phyloP scores from a whole-genome alignment of 2,329 filamentous ascomycete species.

The Dryadomyces quercus-mongolicae region DNA sequence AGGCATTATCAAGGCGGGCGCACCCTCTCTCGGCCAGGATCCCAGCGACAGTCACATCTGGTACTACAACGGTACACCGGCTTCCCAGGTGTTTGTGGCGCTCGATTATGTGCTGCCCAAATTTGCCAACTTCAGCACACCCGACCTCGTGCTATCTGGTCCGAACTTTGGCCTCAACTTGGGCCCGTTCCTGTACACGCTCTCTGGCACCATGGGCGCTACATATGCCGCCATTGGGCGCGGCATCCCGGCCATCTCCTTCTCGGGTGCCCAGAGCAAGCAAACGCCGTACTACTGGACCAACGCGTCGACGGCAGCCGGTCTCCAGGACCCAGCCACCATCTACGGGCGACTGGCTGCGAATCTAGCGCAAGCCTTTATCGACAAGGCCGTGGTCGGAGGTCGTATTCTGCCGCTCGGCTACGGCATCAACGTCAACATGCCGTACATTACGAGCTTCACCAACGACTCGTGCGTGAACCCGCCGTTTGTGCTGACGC shows the following conservation, averaged over 20 bases:
- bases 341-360: slow-evolving; percentile 11
- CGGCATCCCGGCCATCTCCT: slow-evolving; percentile 35
- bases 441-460: slow-evolving; percentile 14
- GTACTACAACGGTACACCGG: slow-evolving; percentile 49
- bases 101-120: slow-evolving; percentile 42
- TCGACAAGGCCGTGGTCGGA: slow-evolving; percentile 10
- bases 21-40: slow-evolving; percentile 36
- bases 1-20: slow-evolving; percentile 30
- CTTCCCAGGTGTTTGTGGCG: slow-evolving; percentile 41
- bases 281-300: slow-evolving; percentile 30
- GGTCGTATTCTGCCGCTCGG: slow-evolving; percentile 13
- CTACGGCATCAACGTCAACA: slow-evolving; percentile 15
- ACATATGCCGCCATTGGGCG: slow-evolving; percentile 37
- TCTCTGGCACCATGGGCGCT: slow-evolving; percentile 37
- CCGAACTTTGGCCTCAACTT: slow-evolving; percentile 44
- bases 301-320: slow-evolving; percentile 14
- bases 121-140: slow-evolving; percentile 32
- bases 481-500: slow-evolving; percentile 13
- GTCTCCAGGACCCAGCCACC: slow-evolving; percentile 14
- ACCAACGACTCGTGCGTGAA: slow-evolving; percentile 10
- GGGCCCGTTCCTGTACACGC: slow-evolving; percentile 39
- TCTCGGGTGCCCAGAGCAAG: slow-evolving; percentile 29
- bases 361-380: slow-evolving; percentile 12
- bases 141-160: slow-evolving; percentile 41
- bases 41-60: slow-evolving; percentile 40